Conservation (phyloP, 495 filamentous ascomycete genomes). For the Aspergillus cavernicola region DNA sequence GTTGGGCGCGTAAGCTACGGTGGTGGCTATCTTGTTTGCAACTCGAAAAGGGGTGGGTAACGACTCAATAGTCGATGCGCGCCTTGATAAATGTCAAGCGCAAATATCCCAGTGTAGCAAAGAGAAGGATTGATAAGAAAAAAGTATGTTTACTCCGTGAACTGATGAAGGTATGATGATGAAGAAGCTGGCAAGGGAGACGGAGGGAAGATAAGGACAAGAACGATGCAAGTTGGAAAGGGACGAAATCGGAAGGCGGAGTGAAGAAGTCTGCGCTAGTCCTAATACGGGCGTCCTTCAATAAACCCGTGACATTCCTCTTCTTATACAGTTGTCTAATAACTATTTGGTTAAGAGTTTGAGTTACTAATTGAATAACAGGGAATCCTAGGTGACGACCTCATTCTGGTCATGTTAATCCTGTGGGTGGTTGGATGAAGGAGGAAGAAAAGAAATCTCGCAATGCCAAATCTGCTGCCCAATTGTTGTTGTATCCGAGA, state of each 20-base stretch:
- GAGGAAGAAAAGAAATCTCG: neutral
- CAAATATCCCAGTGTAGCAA: constrained; percentile 10
- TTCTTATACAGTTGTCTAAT: no score
- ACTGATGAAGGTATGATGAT: constrained; percentile 20
- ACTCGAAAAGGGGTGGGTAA: constrained; percentile 1
- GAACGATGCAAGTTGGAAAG: constrained; percentile 11
- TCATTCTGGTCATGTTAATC: no score
- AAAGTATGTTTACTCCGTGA: constrained; percentile 3
- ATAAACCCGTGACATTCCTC: no score
- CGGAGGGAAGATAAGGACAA: constrained; percentile 11
- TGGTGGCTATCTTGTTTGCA: constrained; percentile 4
- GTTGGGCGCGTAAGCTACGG: constrained; percentile 4
- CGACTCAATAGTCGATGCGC: neutral
- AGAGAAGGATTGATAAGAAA: constrained; percentile 15
- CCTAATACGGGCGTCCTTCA: constrained; percentile 5
- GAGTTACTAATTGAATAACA: no score
- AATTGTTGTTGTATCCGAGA: no score
- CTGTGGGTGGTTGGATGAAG: no score
- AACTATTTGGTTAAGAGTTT: no score
- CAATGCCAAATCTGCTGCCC: constrained; percentile 8
- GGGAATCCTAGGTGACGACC: no score
- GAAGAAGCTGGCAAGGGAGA: constrained; percentile 13
- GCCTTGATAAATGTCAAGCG: neutral
- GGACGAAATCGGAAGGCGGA: constrained; percentile 7
- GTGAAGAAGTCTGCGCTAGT: constrained; percentile 12